These are phyloP conservation scores for Rhododendron mucronatum DNA, from an alignment of 148 eudicot species.

Conservation along the genomic window DNA sequence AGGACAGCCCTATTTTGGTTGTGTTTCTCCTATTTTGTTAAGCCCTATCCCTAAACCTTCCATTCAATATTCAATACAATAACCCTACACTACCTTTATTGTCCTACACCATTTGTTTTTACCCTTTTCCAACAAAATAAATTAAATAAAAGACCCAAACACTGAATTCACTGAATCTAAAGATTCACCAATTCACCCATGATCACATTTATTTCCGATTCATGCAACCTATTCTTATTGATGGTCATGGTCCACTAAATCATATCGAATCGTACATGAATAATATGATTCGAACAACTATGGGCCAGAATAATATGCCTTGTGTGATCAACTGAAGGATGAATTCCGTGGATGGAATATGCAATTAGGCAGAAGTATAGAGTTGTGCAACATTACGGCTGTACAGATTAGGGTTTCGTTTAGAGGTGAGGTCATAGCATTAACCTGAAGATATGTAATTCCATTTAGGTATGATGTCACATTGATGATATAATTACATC, in stretches of 20 bases:
- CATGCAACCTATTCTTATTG: too few species aligned
- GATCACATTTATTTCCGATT: too few species aligned
- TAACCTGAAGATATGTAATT: not conserved
- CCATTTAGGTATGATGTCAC: not conserved
- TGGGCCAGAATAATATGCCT: not conserved
- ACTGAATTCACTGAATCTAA: not conserved
- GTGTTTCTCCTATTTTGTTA: not conserved
- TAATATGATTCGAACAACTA: not conserved
- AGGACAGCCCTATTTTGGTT: not conserved
- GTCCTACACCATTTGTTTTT: too few species aligned
- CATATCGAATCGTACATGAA: not conserved
- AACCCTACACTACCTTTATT: too few species aligned
- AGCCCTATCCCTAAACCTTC: not conserved
- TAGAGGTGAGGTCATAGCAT: not conserved
- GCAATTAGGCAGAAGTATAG: not conserved
- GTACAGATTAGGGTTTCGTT: not conserved
- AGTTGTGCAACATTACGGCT: not conserved
- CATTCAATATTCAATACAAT: not conserved
- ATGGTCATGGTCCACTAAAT: too few species aligned
- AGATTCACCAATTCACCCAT: too few species aligned
- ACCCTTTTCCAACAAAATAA: not conserved
- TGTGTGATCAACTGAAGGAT: not conserved
- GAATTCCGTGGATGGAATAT: not conserved
- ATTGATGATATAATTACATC: not conserved
- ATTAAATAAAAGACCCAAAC: not conserved